Base-by-base conservation (phyloP, 441 rosid genomes). In the Gossypium lobatum region DNA sequence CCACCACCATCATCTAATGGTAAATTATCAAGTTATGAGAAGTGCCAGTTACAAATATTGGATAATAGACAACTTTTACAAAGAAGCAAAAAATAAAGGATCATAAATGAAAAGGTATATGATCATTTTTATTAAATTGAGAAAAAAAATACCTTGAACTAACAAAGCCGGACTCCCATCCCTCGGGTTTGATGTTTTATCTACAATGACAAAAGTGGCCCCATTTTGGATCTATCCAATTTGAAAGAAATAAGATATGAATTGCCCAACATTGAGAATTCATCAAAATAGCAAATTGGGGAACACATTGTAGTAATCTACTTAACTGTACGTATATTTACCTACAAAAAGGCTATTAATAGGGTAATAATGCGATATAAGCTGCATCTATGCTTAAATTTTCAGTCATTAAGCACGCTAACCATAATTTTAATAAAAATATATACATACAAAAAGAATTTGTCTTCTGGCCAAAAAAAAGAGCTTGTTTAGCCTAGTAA, bases 1-100 rank as follows among this genome's bases (percentile, higher is more conserved):
- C 99, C 99, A 77, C 92, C 97, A 76, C 98, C 99, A 73, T 93
- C 89, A 86, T 95, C 99, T 95, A 80, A 72, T 57, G 67, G 46
- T 34, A 76, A 61, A 53, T 48, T 8, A 70, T 52, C 75, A 83
- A 68, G 17, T 76, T 64, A 73, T 14, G 64, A 6, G 74, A 76
- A 65, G 61, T 54, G 50, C 23, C 20, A 60, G 46, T 77, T 78
- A 78, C 67, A 55, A 50, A 28, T 67, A 23, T 31, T 70, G 26
- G 52, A 70, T 57, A 18, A 25, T 46, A 55, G 26, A 55, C 14
- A 75, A 72, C 21, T 67, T 63, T 70, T 37, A 42, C 26, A 39
- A 73, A 5, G 53, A 58, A 68, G 20, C 16, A 34, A 70, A 39
- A 50, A 42, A 58, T 20, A 58, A 10, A 7, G 20, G 61, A 39